Evolutionary conservation across 1,284 basidiomycete genomes (phyloP).

Genomic region (Porodaedalea pini): DNA sequence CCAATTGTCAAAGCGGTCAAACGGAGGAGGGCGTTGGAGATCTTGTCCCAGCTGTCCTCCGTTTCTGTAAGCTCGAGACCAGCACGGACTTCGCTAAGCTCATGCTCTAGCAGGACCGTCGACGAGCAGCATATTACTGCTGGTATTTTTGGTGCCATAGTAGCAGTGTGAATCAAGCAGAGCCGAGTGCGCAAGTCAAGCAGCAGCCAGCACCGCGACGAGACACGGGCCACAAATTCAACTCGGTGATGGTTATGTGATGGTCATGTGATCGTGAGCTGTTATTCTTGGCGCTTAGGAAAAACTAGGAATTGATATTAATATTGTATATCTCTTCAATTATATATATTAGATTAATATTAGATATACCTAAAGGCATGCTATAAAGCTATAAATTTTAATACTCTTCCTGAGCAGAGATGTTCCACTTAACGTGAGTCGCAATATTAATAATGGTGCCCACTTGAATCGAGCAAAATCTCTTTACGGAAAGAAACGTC

Average conservation of each 20-base stretch:
- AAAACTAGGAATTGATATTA: background rate
- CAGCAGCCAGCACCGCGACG: background rate
- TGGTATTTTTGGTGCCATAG: constrained; percentile 26
- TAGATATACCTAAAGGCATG: too few relatives aligned
- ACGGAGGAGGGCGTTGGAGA: constrained; percentile 50
- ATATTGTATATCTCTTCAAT: background rate
- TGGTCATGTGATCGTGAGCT: constrained; percentile 7
- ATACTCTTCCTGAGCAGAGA: too few relatives aligned
- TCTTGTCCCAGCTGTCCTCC: constrained; percentile 83
- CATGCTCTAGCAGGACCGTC: constrained; percentile 19
- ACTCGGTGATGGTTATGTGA: too few relatives aligned
- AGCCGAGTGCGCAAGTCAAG: background rate
- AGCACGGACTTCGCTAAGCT: constrained; percentile 41
- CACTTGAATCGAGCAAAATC: too few relatives aligned
- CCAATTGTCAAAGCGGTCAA: constrained; percentile 57
- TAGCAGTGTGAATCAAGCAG: background rate
- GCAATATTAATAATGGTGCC: too few relatives aligned
- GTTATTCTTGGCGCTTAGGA: background rate
- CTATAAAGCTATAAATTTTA: too few relatives aligned
- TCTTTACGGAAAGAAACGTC: too few relatives aligned
- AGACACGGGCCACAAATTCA: background rate
- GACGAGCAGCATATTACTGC: constrained; percentile 19
- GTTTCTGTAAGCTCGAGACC: constrained; percentile 61
- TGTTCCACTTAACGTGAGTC: too few relatives aligned
- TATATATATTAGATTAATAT: too few relatives aligned